Evolutionary conservation across 805 yeast species (phyloP), one percentile per base, ranked within the genome.

Genomic region (Starmerella bombicola): DNA sequence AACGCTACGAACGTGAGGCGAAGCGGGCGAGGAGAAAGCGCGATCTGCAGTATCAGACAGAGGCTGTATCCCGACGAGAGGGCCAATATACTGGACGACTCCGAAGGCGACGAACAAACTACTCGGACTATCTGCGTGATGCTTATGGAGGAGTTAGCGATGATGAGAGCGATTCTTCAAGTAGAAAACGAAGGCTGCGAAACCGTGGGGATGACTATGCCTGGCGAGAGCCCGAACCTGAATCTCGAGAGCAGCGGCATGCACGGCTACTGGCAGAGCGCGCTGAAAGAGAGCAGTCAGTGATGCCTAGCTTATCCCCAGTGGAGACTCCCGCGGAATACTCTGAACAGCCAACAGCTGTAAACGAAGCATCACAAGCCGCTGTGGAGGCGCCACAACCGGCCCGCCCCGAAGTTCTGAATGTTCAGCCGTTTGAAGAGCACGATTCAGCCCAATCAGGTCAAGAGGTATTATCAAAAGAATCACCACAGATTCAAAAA

Each of bases 1-100:
- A 52, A n/a, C 48, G 56, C 12, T 33, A 43, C 2, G 48, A 36
- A 23, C 40, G 40, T 5, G 51, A 48, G 26, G 47, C 41, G 28
- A 48, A 47, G 17, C 46, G 50, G 18, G 40, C 25, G 12, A 46
- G 53, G 9, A 43, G 53, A 16, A 38, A 44, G 5, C 40, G 42
- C 28, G 47, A 41, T 30, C 33, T 53, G 17, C 46, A 42, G 39
- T 42, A 45, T 22, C 54, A 52, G 26, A 42, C 44, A 1, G 51
- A 42, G 20, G 30, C 42, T 35, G 44, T 48, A 19, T 46, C 53
- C 4, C 44, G 45, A 12, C 61, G 55, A 16, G 59, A 55, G 20
- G 62, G 62, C 12, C 40, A 50, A 9, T 41, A 47, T 28, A 38
- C 50, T 6, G 40, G 41, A 15, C 42, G 51, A n/a, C 25, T 43